Conservation (phyloP, 2,329 filamentous ascomycete genomes). For the Calonectria naviculata region DNA sequence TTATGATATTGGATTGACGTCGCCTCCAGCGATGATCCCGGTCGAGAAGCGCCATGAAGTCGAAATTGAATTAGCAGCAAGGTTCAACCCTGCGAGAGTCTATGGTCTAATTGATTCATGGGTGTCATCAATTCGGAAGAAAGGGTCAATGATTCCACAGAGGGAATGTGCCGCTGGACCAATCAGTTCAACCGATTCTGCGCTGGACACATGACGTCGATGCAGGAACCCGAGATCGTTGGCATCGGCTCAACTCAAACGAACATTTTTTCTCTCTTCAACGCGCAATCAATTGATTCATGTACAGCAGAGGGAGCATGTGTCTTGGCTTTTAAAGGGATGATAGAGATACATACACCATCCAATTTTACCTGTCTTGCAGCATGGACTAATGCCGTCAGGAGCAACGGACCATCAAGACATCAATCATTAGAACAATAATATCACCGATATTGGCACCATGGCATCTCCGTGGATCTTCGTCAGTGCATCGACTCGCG, state of each 20-base stretch:
- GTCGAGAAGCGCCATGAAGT: not conserved
- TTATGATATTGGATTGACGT: not conserved
- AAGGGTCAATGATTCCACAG: not conserved
- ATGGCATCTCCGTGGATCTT: conserved; percentile 69
- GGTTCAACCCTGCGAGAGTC: not conserved
- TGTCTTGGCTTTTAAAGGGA: no score
- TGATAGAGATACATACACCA: not conserved
- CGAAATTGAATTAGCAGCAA: not conserved
- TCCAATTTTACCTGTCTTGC: no score
- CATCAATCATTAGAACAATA: no score
- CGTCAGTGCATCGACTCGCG: conserved; percentile 58
- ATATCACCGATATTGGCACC: not conserved
- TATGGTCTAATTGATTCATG: no score
- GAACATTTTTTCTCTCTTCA: not conserved
- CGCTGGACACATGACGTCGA: conserved; percentile 13
- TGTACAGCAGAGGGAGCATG: not conserved
- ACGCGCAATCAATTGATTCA: not conserved
- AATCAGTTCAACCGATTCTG: conserved; percentile 2
- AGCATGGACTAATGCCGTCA: not conserved
- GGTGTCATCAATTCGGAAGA: no score
- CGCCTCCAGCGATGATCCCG: not conserved
- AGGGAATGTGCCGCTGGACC: not conserved
- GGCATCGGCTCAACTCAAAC: not conserved
- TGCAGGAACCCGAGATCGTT: not conserved
- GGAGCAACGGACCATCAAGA: not conserved